A percentile compares a stretch with the other conserved stretches of the same genome.
Conservation (phyloP, 1,284 basidiomycete species). For the Pholiota adiposa region DNA sequence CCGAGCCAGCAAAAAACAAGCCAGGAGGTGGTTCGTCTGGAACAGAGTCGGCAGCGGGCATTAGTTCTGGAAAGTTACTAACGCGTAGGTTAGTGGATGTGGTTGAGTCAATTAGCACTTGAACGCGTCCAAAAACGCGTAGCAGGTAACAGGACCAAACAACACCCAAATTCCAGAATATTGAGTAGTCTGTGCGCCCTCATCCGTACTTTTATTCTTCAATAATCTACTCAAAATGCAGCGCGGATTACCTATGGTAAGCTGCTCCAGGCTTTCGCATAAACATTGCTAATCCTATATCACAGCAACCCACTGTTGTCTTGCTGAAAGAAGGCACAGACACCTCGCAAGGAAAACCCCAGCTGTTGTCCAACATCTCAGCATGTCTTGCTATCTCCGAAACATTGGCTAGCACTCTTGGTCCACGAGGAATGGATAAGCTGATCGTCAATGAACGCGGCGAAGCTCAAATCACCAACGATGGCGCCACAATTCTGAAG, state of each 20-base stretch:
- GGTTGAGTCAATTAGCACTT: conserved; percentile 21
- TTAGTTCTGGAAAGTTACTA: conserved; percentile 20
- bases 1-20: conserved; percentile 54
- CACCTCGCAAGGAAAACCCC: conserved; percentile 93
- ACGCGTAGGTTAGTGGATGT: conserved; percentile 23
- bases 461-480: conserved; percentile 97
- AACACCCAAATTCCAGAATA: conserved; percentile 26
- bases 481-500: conserved; percentile 98
- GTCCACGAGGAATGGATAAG: conserved; percentile 99
- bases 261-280: conserved; percentile 8
- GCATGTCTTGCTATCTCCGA: conserved; percentile 92
- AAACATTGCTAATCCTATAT: conserved; percentile 20
- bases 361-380: conserved; percentile 95
- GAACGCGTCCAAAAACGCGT: conserved; percentile 35
- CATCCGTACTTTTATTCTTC: conserved; percentile 21
- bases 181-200: conserved; percentile 16
- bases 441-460: conserved; percentile 92
- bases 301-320: conserved; percentile 92
- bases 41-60: conserved; percentile 35
- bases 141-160: conserved; percentile 39
- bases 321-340: conserved; percentile 96
- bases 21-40: conserved; percentile 36
- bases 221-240: conserved; percentile 60
- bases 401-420: conserved; percentile 94
- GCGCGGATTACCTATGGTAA: conserved; percentile 72